Percentiles rank a stretch among this genome's conserved stretches.
phyloP scores from a whole-genome alignment of 768 basidiomycete species.

The Royoungia palumana region DNA sequence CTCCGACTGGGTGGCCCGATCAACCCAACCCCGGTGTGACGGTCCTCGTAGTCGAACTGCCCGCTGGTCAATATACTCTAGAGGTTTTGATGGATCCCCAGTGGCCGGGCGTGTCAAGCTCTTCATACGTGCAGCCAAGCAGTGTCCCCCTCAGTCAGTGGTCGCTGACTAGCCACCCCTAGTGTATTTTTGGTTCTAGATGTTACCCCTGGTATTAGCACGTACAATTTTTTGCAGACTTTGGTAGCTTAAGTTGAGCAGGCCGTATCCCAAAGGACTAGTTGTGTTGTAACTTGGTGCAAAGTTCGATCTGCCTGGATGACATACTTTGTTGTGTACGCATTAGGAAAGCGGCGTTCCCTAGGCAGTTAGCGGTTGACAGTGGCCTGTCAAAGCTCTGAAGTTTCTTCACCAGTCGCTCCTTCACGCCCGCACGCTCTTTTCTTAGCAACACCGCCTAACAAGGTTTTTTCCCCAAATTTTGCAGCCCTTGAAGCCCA shows the following conservation, averaged over 20 bases:
- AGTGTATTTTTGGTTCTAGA: constrained; percentile 8
- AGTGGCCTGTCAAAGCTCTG: not conserved
- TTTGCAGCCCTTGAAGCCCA: not conserved
- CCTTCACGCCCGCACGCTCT: constrained; percentile 17
- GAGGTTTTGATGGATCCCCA: constrained; percentile 94
- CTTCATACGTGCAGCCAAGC: constrained; percentile 62
- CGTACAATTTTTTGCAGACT: constrained; percentile 3
- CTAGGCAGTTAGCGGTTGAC: constrained; percentile 22
- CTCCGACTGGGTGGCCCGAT: constrained; percentile 57
- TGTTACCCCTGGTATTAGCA: not conserved
- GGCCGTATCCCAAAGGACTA: not conserved
- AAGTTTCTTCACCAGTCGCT: constrained; percentile 8
- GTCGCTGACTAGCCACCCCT: constrained; percentile 71
- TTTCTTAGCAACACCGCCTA: not conserved
- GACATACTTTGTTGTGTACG: not conserved
- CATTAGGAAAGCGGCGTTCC: constrained; percentile 22
- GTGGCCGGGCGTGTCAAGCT: constrained; percentile 67
- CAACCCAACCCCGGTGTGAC: constrained; percentile 75
- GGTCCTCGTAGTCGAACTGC: constrained; percentile 67
- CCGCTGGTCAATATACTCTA: constrained; percentile 69
- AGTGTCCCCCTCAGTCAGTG: constrained; percentile 70
- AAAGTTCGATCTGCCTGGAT: no score
- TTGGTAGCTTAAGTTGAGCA: constrained; percentile 3
- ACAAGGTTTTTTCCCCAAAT: not conserved
- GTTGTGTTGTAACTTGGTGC: constrained; percentile 3